Base-by-base conservation (phyloP, 1,284 basidiomycete species). In the Cryptococcus sp. region DNA sequence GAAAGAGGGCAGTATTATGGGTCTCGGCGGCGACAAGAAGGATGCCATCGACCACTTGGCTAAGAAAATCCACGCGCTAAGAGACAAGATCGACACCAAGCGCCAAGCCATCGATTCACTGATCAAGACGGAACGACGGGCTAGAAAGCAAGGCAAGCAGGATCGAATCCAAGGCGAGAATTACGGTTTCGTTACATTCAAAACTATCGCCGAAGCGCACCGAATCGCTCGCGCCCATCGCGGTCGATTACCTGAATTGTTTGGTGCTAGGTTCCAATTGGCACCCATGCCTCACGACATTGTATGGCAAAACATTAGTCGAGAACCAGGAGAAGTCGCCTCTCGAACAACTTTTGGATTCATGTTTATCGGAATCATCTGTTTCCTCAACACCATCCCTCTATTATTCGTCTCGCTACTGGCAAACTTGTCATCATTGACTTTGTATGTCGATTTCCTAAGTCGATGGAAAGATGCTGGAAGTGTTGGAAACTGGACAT, bases 311-410 rank as follows among this genome's bases (percentile, higher is more conserved):
- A 97, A 97, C 71, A 79, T 97, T 75, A 85, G 83, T 63, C 84
- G 83, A 67, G 82, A 85, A 3, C 79, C 85, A 25, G 79, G 76
- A 7, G 84, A 87, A 58, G 69, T 88, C 18, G 73, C 81, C 18
- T 81, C 85, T 46, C 85, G 87, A 69, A 82, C 80, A 61, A 76
- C 80, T 28, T 77, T 87, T 25, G 92, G 92, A 24, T 88, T 88
- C 75, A 56, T 87, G 43, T 81, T 86, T 70, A 81, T 97, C 45
- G 77, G 80, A 13, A 63, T 84, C 41, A 83, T 92, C 46, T 91
- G 88, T 71, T 89, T 89, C 76, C 83, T 94, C 78, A 92, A 97
- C 77, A 93, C 89, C n/a, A 78, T 93, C 4, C 92, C 92, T 11
- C 55, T 70, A 10, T 49, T 70, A 23, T 53, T 68, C n/a, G 64